Evolutionary conservation across 768 basidiomycete genomes (phyloP), one percentile per base, ranked within the genome.

Genomic region (Phaffia tasmanica): DNA sequence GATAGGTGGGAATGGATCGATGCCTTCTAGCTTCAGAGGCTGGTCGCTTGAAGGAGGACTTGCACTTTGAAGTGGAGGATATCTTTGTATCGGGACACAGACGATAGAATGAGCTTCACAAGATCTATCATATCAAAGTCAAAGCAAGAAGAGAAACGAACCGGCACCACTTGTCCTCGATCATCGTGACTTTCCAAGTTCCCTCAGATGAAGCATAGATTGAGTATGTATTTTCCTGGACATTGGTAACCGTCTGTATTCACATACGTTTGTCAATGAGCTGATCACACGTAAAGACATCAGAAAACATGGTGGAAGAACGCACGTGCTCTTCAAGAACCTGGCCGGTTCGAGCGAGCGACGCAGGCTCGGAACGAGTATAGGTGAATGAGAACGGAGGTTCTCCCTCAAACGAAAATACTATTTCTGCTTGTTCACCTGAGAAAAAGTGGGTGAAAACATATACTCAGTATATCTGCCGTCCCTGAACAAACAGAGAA

Each of bases 301-400:
- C 7, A 16, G n/a, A 46, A n/a, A 46, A 21, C 6, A 6, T 3
- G 21, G 9, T 29, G 30, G 6, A 18, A 29, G 3, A 42, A 70
- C 73, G 62, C 47, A 75, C 75, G 64, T 75, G 75, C 15, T 76
- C 75, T 35, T 77, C 76, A 23, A 75, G 71, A 3, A 76, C 73
- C 59, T 61, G 70, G 0, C 68, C 53, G 46, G 21, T 23, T 29
- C 70, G 67, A 48, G 32, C 21, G n/a, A 30, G 16, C 14, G 42
- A 15, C 14, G 46, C 25, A 5, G 8, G 25, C 76, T 89, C 89
- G 1, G 88, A 82, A 57, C 89, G 83, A 75, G 91, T 88, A 77
- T 93, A 93, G 0, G 91, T 92, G 77, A 99, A 97, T 0, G 92
- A 86, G 78, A 97, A 99, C 0, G 95, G 95, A 21, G 95, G 87